Base-by-base conservation (phyloP, 352 stramenopile species). In the Phytophthora chlamydospora region DNA sequence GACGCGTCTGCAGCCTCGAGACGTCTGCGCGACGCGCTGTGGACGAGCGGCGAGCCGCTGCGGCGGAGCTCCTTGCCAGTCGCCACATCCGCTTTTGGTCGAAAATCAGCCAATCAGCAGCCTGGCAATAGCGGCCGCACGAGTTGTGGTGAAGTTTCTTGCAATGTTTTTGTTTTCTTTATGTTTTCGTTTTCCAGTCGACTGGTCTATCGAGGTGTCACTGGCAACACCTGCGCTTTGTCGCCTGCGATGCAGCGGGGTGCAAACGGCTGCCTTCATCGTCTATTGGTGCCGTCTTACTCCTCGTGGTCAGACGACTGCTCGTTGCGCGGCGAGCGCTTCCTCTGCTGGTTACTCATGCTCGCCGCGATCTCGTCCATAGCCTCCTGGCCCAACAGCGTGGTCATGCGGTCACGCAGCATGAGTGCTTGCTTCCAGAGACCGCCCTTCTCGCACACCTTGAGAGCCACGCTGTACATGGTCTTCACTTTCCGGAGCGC, bases 351-450 rank as follows among this genome's bases (percentile, higher is more conserved):
- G 17, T 45, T 53, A 44, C 16, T 56, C 13, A 33, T 3, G 39
- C 34, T 59, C 46, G 48, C 24, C 3, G 47, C 56, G 43, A 68
- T 67, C 73, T 79, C 58, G 38, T 76, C 44, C 60, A 73, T 21
- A 12, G 52, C 58, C 19, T 79, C 59, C 24, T 77, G 40, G 16
- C 77, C 73, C 19, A 80, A 49, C 7, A 90, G 75, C 9, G 57
- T 67, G 6, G 65, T 71, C 47, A 87, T 80, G 31, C 55, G 63
- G 36, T 83, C 70, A 38, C 73, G 77, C 53, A 90, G 65, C 34
- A 62, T 42, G 13, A 90, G 66, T 45, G 81, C 81, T 40, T 74
- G 65, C 66, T 90, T 90, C 81, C 78, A 88, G 35, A 80, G 48
- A 17, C 81, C 78, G 35, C 64, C 62, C 44, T 78, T 68, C 56